phyloP scores from a whole-genome alignment of 441 rosid genomes.

The Pelargonium fulgidum region DNA sequence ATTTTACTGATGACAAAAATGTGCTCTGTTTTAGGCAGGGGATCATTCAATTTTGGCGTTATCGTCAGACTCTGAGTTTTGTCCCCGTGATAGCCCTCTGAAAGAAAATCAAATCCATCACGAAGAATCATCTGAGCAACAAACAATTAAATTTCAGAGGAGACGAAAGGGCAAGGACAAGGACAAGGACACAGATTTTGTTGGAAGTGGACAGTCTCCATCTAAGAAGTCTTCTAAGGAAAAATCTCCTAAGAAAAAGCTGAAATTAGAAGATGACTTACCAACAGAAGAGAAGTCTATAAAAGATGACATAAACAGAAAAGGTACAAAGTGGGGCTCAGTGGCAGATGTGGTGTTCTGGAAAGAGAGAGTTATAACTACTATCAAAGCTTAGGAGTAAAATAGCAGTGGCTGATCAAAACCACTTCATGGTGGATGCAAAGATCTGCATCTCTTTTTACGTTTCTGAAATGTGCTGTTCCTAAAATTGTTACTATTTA shows the following conservation, averaged over 20 bases:
- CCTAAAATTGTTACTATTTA: conserved; percentile 15
- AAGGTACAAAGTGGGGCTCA: conserved; percentile 31
- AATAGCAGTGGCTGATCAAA: background rate
- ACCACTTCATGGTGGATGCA: conserved; percentile 6
- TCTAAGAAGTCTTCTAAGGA: conserved; percentile 40
- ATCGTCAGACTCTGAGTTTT: conserved; percentile 75
- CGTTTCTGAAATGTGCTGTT: background rate
- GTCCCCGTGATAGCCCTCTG: conserved; percentile 26
- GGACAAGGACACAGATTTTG: conserved; percentile 22
- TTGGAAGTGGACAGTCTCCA: conserved; percentile 28
- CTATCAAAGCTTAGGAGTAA: background rate
- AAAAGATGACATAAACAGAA: conserved; percentile 26
- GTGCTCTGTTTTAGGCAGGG: conserved; percentile 31
- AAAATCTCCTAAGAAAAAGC: conserved; percentile 42
- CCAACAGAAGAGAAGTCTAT: conserved; percentile 33
- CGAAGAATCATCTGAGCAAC: conserved; percentile 18
- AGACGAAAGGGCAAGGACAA: conserved; percentile 29
- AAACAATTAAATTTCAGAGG: conserved; percentile 24
- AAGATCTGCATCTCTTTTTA: background rate
- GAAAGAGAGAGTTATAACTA: conserved; percentile 5
- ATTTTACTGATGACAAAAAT: conserved; percentile 20
- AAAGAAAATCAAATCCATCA: conserved; percentile 17
- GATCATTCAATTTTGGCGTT: conserved; percentile 37
- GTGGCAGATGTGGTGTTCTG: background rate
- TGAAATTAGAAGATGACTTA: conserved; percentile 25